These are phyloP conservation scores for Chaetomium sp. DNA, from an alignment of 2,329 filamentous ascomycete species.

Conservation along the genomic window DNA sequence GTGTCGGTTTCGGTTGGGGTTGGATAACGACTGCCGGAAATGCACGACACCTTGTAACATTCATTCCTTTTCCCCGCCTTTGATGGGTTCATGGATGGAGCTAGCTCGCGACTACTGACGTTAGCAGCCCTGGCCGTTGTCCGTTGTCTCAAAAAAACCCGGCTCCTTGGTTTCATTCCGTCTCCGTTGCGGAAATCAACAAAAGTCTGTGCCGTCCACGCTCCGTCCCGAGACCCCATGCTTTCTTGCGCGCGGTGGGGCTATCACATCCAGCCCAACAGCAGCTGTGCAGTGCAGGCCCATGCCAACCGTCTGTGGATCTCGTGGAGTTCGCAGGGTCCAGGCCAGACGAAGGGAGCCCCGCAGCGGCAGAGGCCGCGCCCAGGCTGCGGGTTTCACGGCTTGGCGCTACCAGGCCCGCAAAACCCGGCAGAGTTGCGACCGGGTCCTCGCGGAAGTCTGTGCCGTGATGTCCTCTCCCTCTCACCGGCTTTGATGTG, in stretches of 20 bases:
- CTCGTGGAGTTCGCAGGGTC: background rate
- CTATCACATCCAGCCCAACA: no score
- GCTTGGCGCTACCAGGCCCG: constrained; percentile 23
- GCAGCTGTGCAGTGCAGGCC: no score
- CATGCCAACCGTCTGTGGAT: constrained; percentile 2
- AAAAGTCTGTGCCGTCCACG: background rate
- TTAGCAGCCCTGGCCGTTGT: background rate
- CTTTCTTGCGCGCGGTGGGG: constrained; percentile 29
- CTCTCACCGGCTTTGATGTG: background rate
- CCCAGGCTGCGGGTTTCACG: background rate
- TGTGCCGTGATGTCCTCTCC: background rate
- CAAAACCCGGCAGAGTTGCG: constrained; percentile 15
- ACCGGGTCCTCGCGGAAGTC: constrained; percentile 8
- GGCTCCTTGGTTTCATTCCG: background rate
- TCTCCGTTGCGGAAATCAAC: constrained; percentile 6
- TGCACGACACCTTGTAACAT: constrained; percentile 1
- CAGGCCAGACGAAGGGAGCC: background rate
- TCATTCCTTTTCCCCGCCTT: background rate
- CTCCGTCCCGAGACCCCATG: constrained; percentile 10
- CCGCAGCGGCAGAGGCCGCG: constrained; percentile 30
- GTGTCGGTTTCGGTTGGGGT: background rate
- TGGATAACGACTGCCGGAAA: constrained; percentile 7
- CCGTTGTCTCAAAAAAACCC: background rate
- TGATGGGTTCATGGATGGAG: background rate
- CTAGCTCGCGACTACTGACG: no score